phyloP scores from a whole-genome alignment of 495 filamentous ascomycete genomes.

The Bacidia gigantensis region DNA sequence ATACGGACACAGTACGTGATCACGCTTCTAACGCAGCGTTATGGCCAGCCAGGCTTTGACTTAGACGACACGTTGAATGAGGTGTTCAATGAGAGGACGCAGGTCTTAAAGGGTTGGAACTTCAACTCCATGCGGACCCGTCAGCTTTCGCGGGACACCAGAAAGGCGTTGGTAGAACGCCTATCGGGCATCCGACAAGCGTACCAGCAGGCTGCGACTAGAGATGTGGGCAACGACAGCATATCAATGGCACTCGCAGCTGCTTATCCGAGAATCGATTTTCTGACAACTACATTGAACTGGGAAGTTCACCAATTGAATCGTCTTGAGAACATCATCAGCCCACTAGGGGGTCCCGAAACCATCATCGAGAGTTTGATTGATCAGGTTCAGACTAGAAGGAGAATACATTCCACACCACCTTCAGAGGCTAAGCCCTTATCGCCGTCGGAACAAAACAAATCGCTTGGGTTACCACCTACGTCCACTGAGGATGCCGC shows the following conservation, averaged over 20 bases:
- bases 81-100: constrained; percentile 17
- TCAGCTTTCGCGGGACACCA: constrained; percentile 2
- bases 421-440: neutral
- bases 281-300: constrained; percentile 12
- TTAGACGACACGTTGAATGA: constrained; percentile 20
- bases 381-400: constrained; percentile 8
- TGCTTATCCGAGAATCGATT: constrained; percentile 22
- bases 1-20: constrained; percentile 29
- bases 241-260: constrained; percentile 14
- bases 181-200: constrained; percentile 7
- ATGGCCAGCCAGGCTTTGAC: constrained; percentile 17
- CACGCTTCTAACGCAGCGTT: constrained; percentile 12
- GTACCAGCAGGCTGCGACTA: neutral
- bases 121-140: constrained; percentile 6
- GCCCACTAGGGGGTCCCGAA: constrained; percentile 18
- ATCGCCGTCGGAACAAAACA: no score
- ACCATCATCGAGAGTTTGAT: constrained; percentile 14
- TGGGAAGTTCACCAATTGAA: constrained; percentile 19
- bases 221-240: neutral
- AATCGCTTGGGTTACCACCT: no score
- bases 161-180: constrained; percentile 10
- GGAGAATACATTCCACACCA: neutral
- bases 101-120: constrained; percentile 15
- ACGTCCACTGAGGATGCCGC: neutral
- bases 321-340: constrained; percentile 17